These are phyloP conservation scores for Fusarium sp. DNA, from an alignment of 2,329 filamentous ascomycete species.

Conservation along the genomic window DNA sequence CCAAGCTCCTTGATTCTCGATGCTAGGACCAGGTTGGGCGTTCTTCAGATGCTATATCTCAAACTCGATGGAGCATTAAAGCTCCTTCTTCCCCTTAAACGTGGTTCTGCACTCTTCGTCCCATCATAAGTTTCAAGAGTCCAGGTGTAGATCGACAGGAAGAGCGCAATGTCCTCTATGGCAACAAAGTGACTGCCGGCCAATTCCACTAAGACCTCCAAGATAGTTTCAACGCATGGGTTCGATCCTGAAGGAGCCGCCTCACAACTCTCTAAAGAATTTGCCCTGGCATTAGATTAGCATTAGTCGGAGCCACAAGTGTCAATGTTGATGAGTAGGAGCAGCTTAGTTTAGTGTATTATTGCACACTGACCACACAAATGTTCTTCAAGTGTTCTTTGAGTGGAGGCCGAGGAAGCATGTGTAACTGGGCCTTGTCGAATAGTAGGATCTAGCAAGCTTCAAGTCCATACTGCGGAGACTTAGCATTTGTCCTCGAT, in stretches of 20 bases:
- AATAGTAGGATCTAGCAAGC: neutral
- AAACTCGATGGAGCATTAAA: neutral
- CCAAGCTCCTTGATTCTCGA: neutral
- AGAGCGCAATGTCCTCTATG: neutral
- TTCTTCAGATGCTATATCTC: neutral
- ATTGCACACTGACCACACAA: neutral
- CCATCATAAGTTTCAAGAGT: neutral
- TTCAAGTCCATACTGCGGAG: neutral
- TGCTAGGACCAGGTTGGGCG: neutral
- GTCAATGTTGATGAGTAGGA: neutral
- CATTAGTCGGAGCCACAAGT: neutral
- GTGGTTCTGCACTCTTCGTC: neutral
- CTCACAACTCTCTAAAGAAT: neutral
- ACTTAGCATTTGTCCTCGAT: neutral
- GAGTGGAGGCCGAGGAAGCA: neutral
- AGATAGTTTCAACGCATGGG: neutral
- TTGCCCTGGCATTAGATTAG: constrained; percentile 1
- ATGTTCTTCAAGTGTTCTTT: neutral
- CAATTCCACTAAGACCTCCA: neutral
- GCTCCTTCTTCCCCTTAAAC: neutral
- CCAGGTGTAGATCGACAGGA: neutral
- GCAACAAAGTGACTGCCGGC: neutral
- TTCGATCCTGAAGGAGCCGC: neutral
- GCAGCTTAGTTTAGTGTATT: neutral
- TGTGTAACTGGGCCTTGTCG: neutral